Conservation (phyloP, 225 moss, liverwort and hornwort genomes). For the Pseudoscleropodium purum region DNA sequence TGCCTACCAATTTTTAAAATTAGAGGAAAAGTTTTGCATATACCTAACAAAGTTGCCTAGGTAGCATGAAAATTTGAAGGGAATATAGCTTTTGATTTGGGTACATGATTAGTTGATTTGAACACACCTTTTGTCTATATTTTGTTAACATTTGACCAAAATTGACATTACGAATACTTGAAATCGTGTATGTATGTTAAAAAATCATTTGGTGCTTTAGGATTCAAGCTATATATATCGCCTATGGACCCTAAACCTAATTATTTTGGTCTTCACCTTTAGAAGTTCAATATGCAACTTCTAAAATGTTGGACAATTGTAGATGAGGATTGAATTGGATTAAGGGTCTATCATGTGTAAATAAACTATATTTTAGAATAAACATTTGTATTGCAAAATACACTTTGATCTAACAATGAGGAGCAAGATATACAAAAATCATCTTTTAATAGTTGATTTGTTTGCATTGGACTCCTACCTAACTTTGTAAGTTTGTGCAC, state of each 20-base stretch:
- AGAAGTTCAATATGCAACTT: too few species aligned
- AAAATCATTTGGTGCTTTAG: too few species aligned
- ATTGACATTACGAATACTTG: too few species aligned
- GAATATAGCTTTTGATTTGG: accelerated
- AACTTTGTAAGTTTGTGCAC: too few species aligned
- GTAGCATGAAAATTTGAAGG: accelerated
- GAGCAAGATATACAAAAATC: background rate
- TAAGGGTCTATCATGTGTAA: accelerated
- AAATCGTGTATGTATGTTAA: accelerated
- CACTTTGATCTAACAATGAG: accelerated
- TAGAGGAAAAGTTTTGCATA: too few species aligned
- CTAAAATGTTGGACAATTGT: too few species aligned
- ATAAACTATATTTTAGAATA: background rate
- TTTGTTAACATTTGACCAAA: background rate
- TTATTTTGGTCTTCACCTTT: accelerated
- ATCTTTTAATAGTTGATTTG: background rate
- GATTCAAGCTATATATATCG: background rate
- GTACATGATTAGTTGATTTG: background rate
- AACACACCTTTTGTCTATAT: accelerated
- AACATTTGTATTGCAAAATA: background rate
- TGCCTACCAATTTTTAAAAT: accelerated
- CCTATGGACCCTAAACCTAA: accelerated
- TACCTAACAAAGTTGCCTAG: accelerated
- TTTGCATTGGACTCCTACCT: background rate
- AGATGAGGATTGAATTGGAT: too few species aligned